Evolutionary conservation across 805 yeast genomes (phyloP).

Genomic region (Candida sithepensis): DNA sequence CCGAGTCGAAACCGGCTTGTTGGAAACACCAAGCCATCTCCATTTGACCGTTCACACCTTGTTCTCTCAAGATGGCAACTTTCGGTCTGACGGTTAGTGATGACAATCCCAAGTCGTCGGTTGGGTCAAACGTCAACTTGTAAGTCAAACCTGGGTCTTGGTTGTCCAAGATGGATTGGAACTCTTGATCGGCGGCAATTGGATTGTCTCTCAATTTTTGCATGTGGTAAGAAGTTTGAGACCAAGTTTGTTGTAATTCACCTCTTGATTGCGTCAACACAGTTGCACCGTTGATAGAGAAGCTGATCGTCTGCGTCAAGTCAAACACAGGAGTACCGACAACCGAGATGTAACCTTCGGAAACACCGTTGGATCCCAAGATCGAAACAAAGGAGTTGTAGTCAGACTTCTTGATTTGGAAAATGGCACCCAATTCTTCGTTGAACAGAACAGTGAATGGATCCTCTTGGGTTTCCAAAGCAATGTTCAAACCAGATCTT

Average conservation of each 20-base stretch:
- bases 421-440: constrained; percentile 95
- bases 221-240: constrained; percentile 81
- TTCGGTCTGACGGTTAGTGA: constrained; percentile 54
- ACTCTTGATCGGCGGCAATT: constrained; percentile 83
- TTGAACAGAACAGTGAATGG: constrained; percentile 64
- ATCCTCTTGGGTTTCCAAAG: constrained; percentile 36
- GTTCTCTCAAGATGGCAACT: constrained; percentile 96
- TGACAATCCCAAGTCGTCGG: constrained; percentile 43
- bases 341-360: constrained; percentile 47
- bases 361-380: constrained; percentile 57
- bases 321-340: constrained; percentile 68
- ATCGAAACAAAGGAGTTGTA: constrained; percentile 51
- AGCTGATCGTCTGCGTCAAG: constrained; percentile 41
- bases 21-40: constrained; percentile 98
- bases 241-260: constrained; percentile 77
- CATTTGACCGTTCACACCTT: constrained; percentile 96
- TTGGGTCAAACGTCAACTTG: constrained; percentile 67
- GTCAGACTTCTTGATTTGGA: constrained; percentile 68
- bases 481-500: constrained; percentile 73
- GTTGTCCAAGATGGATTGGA: constrained; percentile 67
- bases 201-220: constrained; percentile 96
- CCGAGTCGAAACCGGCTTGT: constrained; percentile 90
- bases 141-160: constrained; percentile 86
- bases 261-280: constrained; percentile 60
- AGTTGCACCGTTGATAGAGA: constrained; percentile 42